Conservation (phyloP, 1,284 basidiomycete genomes). For the Ustilago lituana region DNA sequence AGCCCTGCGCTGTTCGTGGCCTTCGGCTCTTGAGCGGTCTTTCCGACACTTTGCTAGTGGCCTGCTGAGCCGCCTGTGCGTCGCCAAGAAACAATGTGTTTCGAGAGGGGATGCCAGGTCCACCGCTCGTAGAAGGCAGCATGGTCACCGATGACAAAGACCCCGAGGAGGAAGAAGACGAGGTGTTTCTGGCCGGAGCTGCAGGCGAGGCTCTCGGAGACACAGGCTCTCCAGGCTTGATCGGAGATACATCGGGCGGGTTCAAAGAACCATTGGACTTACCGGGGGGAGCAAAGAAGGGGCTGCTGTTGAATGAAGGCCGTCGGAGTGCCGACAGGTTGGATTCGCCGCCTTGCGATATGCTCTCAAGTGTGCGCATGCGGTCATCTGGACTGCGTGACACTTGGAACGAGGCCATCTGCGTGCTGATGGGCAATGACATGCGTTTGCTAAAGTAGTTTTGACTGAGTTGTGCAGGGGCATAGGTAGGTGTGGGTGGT, state of each 20-base stretch:
- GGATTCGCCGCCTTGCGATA: constrained; percentile 32
- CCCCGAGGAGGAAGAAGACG: constrained; percentile 7
- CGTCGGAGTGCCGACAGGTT: constrained; percentile 22
- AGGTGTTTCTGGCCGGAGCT: constrained; percentile 5
- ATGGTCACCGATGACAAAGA: constrained; percentile 15
- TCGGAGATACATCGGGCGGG: constrained; percentile 6
- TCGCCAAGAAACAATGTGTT: not conserved
- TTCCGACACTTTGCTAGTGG: constrained; percentile 8
- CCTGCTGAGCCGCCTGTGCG: not conserved
- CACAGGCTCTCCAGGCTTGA: constrained; percentile 28
- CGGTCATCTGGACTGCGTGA: constrained; percentile 32
- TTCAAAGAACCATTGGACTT: constrained; percentile 20
- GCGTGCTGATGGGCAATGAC: constrained; percentile 52
- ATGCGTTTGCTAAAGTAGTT: constrained; percentile 57
- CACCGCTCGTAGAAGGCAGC: constrained; percentile 14
- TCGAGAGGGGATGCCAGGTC: constrained; percentile 12
- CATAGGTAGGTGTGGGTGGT: constrained; percentile 55
- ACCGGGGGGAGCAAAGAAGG: constrained; percentile 19
- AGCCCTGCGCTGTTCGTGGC: constrained; percentile 53
- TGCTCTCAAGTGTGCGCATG: constrained; percentile 32
- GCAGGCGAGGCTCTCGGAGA: constrained; percentile 33
- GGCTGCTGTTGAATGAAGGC: constrained; percentile 39
- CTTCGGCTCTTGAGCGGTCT: constrained; percentile 26
- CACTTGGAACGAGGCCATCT: constrained; percentile 41
- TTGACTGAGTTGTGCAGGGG: constrained; percentile 31